Evolutionary conservation across 2,329 filamentous ascomycete species (phyloP), one percentile per base, ranked within the genome.

Genomic region (Beauveria caledonica): DNA sequence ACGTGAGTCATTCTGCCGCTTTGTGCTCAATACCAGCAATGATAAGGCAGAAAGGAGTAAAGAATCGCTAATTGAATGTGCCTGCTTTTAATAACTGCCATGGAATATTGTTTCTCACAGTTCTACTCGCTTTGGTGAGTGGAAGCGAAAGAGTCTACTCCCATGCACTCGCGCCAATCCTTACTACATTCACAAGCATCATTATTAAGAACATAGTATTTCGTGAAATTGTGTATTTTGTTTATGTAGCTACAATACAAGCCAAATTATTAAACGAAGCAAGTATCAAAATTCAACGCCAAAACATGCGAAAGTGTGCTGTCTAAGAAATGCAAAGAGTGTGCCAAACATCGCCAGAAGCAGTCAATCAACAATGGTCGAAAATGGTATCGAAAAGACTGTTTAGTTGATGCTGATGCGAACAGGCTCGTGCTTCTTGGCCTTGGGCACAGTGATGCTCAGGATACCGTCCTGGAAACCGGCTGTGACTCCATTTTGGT

Each of bases 401-500:
- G 4, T 36, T 76, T 78, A 84, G 69, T 76, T 71, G 68, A 87
- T 77, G 33, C 71, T 66, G 66, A 87, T 84, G 72, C 81, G 82
- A 67, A 79, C 78, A 39, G 73, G 68, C 71, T 82, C 78, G 63
- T 77, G 76, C 78, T 82, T 84, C 75, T 80, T 82, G 25, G 82
- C 80, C 79, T 88, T 90, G 55, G 87, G 87, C 19, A 90, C 81
- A 27, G 77, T 68, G 62, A 90, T 78, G 65, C 72, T 82, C 65
- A 90, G 76, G 64, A 89, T 78, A 29, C 87, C 87, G 63, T 89
- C 81, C 72, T 83, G 81, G 66, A 90, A 81, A 58, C 70, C 78
- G 54, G 87, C 87, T 49, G 73, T 77, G 60, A 90, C 86, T 3
- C 68, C 73, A 17, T 85, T 82, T 67, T 83, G 80, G 68, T 88